Evolutionary conservation across 768 basidiomycete species (phyloP), one percentile per base, ranked within the genome.

Genomic region (Trichaptum fuscoviolaceum): DNA sequence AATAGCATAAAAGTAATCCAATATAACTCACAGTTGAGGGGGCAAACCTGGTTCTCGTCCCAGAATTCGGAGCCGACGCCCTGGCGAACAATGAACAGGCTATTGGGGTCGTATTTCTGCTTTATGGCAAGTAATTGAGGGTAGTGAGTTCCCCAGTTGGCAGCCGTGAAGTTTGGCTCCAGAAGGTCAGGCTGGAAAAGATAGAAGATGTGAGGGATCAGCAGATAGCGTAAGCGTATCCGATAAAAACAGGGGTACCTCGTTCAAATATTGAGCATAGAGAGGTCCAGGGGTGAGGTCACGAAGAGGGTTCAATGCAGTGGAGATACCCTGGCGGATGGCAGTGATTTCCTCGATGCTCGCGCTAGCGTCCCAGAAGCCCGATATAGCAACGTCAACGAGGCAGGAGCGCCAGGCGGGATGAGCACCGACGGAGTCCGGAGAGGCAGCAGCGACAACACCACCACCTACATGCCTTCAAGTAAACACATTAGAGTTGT

Each of bases 391-490:
- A 52, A 52, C 42, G 20, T 52, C 42, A 20, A 52, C 42, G 3
- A 52, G 42, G 10, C 42, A 52, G 42, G 42, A 52, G 42, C 84
- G 76, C 82, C 84, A 86, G 0, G 79, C 80, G 15, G 83, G 84
- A 70, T 84, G 78, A 23, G 84, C 67, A 18, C 80, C 83, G 10
- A 74, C 74, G 1, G 81, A 76, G 58, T 77, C 73, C 0, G 82
- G 77, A 23, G 77, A 71, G 35, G 73, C 70, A 24, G 71, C 70
- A 3, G 77, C 74, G 12, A 83, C 84, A 15, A 74, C 78, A 2
- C 85, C 84, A 1, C 84, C 84, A 7, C 74, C 78, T 7, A 84
- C 70, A 26, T 78, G 72, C 63, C 83, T 84, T 59, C 27, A 34
- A 26, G 20, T 58, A 24, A 52, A 27, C 6, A 66, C 12, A n/a